A percentile compares a stretch with the other conserved stretches of the same genome.
Conservation (phyloP, 2,329 filamentous ascomycete genomes). For the Penicillium sp. region DNA sequence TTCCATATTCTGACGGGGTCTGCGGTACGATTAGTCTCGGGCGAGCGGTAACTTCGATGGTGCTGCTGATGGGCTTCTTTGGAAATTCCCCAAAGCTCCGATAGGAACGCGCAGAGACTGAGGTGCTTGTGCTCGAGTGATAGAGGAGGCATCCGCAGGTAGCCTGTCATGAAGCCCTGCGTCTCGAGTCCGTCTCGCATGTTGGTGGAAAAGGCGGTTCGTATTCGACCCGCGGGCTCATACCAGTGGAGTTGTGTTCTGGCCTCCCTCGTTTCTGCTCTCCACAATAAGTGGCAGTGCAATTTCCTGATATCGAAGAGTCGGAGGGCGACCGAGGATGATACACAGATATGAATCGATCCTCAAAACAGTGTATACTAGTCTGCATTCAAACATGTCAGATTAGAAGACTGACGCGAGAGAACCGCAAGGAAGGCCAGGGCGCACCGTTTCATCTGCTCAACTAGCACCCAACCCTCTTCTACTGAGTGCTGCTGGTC, state of each 20-base stretch:
- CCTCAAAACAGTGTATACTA: not conserved
- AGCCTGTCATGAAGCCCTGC: not conserved
- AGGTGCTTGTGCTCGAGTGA: not conserved
- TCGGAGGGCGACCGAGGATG: not conserved
- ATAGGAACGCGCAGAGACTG: not conserved
- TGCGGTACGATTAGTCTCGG: not conserved
- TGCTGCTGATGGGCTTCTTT: not conserved
- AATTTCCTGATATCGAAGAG: not conserved
- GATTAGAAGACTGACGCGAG: not conserved
- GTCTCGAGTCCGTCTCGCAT: not conserved
- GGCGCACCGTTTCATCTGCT: not conserved
- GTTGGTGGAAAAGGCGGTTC: not conserved
- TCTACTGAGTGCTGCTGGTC: not conserved
- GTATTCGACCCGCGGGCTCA: not conserved
- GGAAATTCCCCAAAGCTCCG: constrained; percentile 1
- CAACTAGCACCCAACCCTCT: not conserved
- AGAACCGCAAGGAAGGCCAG: not conserved
- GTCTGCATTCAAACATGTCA: not conserved
- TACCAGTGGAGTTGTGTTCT: not conserved
- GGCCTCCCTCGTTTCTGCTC: not conserved
- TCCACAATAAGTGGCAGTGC: not conserved
- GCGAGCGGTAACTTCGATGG: not conserved
- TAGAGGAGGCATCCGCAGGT: not conserved
- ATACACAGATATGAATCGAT: not conserved
- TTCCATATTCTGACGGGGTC: not conserved